Percentiles rank a stretch among this genome's conserved stretches.
These are phyloP conservation scores for Fraxinus anomala DNA, from an alignment of 257 asterid species.

Conservation along the genomic window DNA sequence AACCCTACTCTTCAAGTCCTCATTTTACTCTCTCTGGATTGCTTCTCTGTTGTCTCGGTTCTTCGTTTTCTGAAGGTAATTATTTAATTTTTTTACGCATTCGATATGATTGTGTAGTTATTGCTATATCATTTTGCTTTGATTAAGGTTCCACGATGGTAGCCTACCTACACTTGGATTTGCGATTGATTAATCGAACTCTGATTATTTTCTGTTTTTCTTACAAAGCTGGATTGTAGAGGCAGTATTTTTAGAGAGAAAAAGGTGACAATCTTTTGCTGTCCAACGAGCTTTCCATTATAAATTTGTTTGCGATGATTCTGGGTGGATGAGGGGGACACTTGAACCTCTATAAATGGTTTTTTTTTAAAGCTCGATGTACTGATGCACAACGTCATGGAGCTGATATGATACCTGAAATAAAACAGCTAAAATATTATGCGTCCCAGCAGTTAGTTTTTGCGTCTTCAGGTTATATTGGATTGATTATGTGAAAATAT, in stretches of 20 bases:
- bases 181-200: conserved; percentile 13
- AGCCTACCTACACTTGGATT: conserved; percentile 3
- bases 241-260: conserved; percentile 8
- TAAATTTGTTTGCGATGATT: neutral
- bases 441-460: conserved; percentile 1
- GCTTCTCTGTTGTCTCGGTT: neutral
- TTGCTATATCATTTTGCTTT: conserved; percentile 5
- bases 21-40: neutral
- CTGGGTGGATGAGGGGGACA: neutral
- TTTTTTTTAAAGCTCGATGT: neutral
- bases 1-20: conserved; percentile 27
- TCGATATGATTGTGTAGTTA: neutral
- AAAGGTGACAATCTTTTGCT: neutral
- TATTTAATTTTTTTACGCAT: neutral
- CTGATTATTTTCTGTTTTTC: neutral
- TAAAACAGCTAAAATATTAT: neutral
- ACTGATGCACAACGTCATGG: neutral
- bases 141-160: conserved; percentile 13
- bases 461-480: conserved; percentile 14
- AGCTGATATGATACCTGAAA: neutral
- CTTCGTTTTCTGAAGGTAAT: conserved; percentile 21
- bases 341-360: neutral
- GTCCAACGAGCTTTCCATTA: conserved; percentile 4
- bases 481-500: neutral
- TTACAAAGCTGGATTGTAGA: conserved; percentile 21